Evolutionary conservation across 2,329 filamentous ascomycete genomes (phyloP), one percentile per base, ranked within the genome.

Genomic region (Metarhizium brunneum): DNA sequence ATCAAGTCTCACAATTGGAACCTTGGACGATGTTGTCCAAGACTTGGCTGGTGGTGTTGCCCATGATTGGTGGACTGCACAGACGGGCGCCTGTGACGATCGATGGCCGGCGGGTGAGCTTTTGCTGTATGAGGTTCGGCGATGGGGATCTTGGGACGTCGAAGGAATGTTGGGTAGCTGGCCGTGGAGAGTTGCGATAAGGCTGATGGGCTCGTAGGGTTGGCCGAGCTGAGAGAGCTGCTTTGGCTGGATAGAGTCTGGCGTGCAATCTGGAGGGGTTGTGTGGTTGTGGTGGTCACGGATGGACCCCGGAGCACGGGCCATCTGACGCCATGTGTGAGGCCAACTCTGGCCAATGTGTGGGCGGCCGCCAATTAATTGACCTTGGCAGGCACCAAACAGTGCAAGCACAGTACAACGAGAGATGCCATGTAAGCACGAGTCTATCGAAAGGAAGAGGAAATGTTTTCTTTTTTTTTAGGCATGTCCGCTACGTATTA

Each of bases 11-110:
- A 96, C 92, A 99, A 79, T 99, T 99, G 65, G 92, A 94, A 65
- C 88, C 90, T 68, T 95, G 89, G 71, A 96, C 92, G 67, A 99
- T 96, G 75, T 88, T 94, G 75, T 97, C 92, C 73, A 97, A 81
- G 70, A 97, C 86, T 64, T 80, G 76, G 69, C 84, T 87, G 63
- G 82, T 84, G 56, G 82, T 82, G 73, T 87, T 87, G 64, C 84
- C 84, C 84, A 87, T 87, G 62, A 63, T 64, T 16, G 45, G 18
- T 18, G 45, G 45, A 48, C 45, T 8, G 45, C 45, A 48, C 45
- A 48, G 45, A 48, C 45, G 45, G 45, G 53, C 54, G 48, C 48
- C 42, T 11, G 47, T 38, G 55, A 51, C 42, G 51, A 35, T 38
- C 32, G 50, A 45, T 45, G n/a, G 16, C 6, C 25, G 20, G 4